Evolutionary conservation across 2,329 filamentous ascomycete species (phyloP), one percentile per base, ranked within the genome.

Genomic region (Rhynchosporium agropyri): DNA sequence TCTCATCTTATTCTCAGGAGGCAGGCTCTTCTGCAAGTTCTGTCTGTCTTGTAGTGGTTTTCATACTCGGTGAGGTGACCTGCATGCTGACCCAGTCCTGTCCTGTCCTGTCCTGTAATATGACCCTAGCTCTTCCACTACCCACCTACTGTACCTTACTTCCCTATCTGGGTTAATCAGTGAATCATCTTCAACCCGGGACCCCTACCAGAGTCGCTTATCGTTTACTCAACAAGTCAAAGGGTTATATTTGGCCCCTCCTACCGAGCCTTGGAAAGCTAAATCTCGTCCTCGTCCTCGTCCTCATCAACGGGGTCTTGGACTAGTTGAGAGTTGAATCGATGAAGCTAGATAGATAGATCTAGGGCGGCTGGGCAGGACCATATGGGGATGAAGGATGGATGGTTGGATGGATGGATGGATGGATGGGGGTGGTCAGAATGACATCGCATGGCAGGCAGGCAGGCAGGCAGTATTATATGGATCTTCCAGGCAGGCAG

Each of bases 41-140:
- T 20, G 20, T 20, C 20, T 20, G 20, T 20, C 20, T 20, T 20
- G 20, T 20, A 20, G 1, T 20, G 20, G 20, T 54, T 54, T 42
- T 42, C 33, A n/a, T 54, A 54, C 51, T 54, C 51, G 51, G 51
- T 54, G 51, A 54, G 51, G 51, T 54, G 51, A 54, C 51, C n/a
- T 54, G 51, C 33, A 40, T 54, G 50, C 9, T 38, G 46, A 15
- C 50, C 50, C 33, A 33, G 50, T 9, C 48, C 48, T 50, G 48
- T 28, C 50, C 50, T 53, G 50, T 53, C 50, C 38, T 20, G 20
- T 20, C 20, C 51, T 40, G 51, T 36, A 54, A 33, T 54, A 29
- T 54, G 40, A 54, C 20, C 33, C 5, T 54, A 33, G 43, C 3
- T 15, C 49, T 31, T 38, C 12, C 40, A 4, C 8, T 4, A 43